Base-by-base conservation (phyloP, 495 filamentous ascomycete genomes). In the Hypoxylon cercidicola region DNA sequence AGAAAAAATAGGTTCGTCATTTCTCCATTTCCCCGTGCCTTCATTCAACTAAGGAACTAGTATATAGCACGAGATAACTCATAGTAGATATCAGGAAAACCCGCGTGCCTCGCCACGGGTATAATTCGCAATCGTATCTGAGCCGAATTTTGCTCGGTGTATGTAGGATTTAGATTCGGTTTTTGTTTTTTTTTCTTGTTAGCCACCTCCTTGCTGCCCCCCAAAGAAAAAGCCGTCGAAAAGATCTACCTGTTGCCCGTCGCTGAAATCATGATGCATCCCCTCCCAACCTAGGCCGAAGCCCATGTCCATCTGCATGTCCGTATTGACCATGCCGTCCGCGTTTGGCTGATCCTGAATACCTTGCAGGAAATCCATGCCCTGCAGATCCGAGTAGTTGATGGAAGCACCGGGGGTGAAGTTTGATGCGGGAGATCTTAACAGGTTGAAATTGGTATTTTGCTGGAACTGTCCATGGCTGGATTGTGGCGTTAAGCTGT, bases 221-320 rank as follows among this genome's bases (percentile, higher is more conserved):
- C 93, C 93, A 78, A 97, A 97, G 79, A 94, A 97, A 73, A 94
- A 96, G 0, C 92, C 93, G 75, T 96, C 91, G 73, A 97, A 90
- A 25, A 97, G 75, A 82, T 96, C 92, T 66, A 94, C 84, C 55
- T 89, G 89, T 56, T 84, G 81, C 20, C 89, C 90, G 48, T 94
- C 92, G 58, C 85, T 88, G 78, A 90, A 93, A 73, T 94, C 90
- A 75, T 93, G 90, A 69, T 90, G 87, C 65, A 86, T 80, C 19
- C 89, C 90, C 40, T 90, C 84, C 63, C 81, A 84, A 10, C 87
- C 89, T 64, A 92, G 80, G 18, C 90, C 89, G 66, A 93, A 90
- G 0, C 90, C 90, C 45, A 94, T 78, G 62, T 91, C 88, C 74
- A 91, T 85, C 55, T 78, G 73, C 30, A 72, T 40, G 35, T 74